Base-by-base conservation (phyloP, 2,329 filamentous ascomycete species). In the Fonsecaea monophora region DNA sequence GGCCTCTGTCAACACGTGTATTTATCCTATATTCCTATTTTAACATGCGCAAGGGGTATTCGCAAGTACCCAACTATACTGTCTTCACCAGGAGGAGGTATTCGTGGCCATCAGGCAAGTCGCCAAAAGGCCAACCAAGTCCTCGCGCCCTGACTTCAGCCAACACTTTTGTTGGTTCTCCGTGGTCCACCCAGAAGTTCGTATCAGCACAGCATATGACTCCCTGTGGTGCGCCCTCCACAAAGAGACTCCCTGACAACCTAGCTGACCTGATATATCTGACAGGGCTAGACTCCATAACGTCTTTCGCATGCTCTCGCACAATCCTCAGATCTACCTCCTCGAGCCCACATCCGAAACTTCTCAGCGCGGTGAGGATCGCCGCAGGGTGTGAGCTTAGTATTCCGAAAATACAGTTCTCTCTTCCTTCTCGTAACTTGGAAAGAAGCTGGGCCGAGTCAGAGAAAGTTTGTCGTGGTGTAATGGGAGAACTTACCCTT, bases 161-260 rank as follows among this genome's bases (percentile, higher is more conserved):
- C 18, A 62, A 18, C 13, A 35, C 50, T 55, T 48, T 50, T 2
- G 40, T 7, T n/a, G 53, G 60, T 40, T 62, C 60, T 15, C 7
- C 34, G 13, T 62, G 60, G 53, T 56, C 60, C 21, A 62, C 37
- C 60, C 60, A 56, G 38, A 62, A 62, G n/a, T 37, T 62, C 13
- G 60, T 62, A 38, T 62, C 50, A n/a, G 60, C 53, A 53, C 60
- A 56, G 60, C 60, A 55, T 30, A 62, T 21, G 37, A 55, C 60
- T 9, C 53, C 38, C 32, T 42, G 21, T 38, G 37, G 6, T 32
- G 35, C 18, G 45, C 35, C 21, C n/a, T 40, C 53, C 50, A 34
- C 53, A 30, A 62, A 62, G 7, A 55, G 18, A 13, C 37, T 56
- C 35, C 60, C 60, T 48, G 30, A 25, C 37, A 62, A 55, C 32